A percentile compares a stretch with the other conserved stretches of the same genome.
phyloP scores from a whole-genome alignment of 164 flowering plant genomes.

The Tetrastigma voinierianum region DNA sequence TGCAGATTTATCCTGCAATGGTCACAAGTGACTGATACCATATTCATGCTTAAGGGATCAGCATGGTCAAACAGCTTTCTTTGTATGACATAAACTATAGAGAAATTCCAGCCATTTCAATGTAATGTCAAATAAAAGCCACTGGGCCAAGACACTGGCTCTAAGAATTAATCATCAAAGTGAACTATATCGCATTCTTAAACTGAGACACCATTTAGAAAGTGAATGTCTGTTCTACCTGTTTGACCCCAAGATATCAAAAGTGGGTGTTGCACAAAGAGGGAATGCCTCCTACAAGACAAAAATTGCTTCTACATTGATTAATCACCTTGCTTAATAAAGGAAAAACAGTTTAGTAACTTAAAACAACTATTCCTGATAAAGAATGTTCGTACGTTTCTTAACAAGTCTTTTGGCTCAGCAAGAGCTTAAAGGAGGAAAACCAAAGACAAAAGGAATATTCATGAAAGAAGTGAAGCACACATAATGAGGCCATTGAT shows the following conservation, averaged over 20 bases:
- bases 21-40: too few relatives aligned
- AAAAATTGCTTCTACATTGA: constrained; percentile 3
- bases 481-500: too few relatives aligned
- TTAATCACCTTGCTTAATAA: not conserved
- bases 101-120: not conserved
- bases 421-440: not conserved
- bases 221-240: constrained; percentile 41
- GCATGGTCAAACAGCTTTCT: too few relatives aligned
- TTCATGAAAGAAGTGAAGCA: not conserved
- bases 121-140: not conserved
- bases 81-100: too few relatives aligned
- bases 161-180: not conserved
- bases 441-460: not conserved
- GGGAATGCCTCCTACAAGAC: constrained; percentile 86
- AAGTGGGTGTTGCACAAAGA: constrained; percentile 77
- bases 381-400: not conserved
- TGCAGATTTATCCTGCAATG: not conserved
- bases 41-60: too few relatives aligned
- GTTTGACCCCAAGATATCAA: too few relatives aligned
- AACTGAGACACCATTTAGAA: not conserved
- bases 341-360: not conserved
- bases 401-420: not conserved
- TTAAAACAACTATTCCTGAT: not conserved
- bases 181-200: not conserved
- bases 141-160: not conserved